phyloP scores from a whole-genome alignment of 2,329 filamentous ascomycete species.

The Stachybotrys chlorohalonatus region DNA sequence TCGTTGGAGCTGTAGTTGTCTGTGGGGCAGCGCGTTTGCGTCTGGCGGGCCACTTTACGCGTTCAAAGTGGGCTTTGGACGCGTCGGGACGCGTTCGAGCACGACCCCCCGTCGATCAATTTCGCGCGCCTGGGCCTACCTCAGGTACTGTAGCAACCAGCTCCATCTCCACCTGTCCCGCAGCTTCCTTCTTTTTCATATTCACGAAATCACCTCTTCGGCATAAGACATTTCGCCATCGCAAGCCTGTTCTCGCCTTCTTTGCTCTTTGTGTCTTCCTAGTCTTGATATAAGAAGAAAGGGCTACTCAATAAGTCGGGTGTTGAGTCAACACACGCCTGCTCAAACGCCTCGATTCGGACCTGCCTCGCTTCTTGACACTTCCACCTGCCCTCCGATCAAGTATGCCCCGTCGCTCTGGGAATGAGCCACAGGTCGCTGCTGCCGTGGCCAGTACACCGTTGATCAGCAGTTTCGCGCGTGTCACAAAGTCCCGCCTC shows the following conservation, averaged over 20 bases:
- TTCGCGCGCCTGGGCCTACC: neutral
- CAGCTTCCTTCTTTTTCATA: neutral
- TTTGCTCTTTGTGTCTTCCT: no score
- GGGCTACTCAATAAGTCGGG: no score
- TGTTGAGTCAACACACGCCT: no score
- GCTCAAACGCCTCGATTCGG: no score
- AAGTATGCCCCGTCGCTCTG: slow-evolving; percentile 15
- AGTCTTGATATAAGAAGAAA: no score
- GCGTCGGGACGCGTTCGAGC: neutral
- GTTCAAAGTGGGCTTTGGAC: no score
- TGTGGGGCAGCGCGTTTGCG: no score
- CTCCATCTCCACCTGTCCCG: neutral
- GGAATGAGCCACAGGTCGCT: slow-evolving; percentile 11
- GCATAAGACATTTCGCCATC: neutral
- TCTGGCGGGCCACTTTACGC: no score
- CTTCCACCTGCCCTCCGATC: no score
- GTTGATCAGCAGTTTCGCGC: slow-evolving; percentile 34
- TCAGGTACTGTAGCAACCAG: neutral
- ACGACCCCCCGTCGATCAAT: neutral
- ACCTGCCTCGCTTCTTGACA: no score
- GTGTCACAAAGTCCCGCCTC: slow-evolving; percentile 33
- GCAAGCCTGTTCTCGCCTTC: no score
- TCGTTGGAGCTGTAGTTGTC: no score
- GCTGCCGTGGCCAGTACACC: slow-evolving; percentile 9
- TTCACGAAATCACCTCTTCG: neutral